These are phyloP conservation scores for Artemisia annua DNA, from an alignment of 129 eudicot species.

Conservation along the genomic window DNA sequence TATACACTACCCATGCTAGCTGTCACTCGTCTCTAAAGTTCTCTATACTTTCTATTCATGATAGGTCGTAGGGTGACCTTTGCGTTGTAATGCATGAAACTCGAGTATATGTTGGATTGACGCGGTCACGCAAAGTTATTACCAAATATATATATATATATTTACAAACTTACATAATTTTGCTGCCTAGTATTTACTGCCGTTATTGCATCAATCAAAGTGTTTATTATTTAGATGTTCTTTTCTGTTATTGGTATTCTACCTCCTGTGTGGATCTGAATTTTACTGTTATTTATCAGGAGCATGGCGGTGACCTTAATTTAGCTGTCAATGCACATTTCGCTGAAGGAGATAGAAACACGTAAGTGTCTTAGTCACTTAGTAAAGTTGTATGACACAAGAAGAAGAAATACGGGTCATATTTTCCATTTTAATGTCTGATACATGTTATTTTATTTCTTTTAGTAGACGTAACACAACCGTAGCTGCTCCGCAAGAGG, in stretches of 20 bases:
- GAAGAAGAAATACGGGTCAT: slow-evolving; percentile 4
- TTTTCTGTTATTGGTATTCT: neutral
- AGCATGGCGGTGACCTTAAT: slow-evolving; percentile 79
- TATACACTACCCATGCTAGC: neutral
- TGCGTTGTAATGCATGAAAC: neutral
- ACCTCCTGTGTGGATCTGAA: slow-evolving; percentile 2
- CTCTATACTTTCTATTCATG: neutral
- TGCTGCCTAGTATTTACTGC: slow-evolving; percentile 4
- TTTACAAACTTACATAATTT: neutral
- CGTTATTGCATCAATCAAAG: neutral
- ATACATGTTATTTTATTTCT: neutral
- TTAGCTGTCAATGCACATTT: slow-evolving; percentile 88
- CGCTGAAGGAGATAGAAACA: slow-evolving; percentile 68
- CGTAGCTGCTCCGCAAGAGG: slow-evolving; percentile 54
- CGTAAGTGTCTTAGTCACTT: slow-evolving; percentile 47
- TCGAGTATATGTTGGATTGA: neutral
- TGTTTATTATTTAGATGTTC: neutral
- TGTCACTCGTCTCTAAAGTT: neutral
- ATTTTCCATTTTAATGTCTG: slow-evolving; percentile 14
- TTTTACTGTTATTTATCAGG: slow-evolving; percentile 44
- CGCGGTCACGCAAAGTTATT: neutral
- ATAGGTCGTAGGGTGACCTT: neutral
- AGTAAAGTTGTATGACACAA: neutral
- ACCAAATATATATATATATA: neutral
- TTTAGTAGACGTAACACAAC: slow-evolving; percentile 51